phyloP scores from a whole-genome alignment of 208 protist species.

The Crithidia thermophila region DNA sequence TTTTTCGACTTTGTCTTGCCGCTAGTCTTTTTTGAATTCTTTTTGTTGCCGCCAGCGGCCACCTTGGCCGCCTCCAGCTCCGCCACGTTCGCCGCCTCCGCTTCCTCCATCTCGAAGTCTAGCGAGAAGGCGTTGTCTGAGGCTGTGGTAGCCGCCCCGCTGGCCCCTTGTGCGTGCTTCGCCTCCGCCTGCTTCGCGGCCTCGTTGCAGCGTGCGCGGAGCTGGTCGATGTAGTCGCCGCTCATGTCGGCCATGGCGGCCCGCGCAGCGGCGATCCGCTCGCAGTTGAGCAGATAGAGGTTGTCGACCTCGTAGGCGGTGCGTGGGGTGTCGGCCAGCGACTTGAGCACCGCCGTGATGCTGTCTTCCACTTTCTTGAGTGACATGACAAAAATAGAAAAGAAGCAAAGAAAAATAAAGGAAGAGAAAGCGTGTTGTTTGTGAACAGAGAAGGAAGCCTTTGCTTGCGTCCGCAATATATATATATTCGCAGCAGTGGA shows the following conservation, averaged over 20 bases:
- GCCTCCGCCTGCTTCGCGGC: constrained; percentile 32
- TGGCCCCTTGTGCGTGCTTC: constrained; percentile 16
- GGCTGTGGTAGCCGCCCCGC: not conserved
- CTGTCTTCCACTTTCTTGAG: constrained; percentile 44
- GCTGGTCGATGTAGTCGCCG: constrained; percentile 53
- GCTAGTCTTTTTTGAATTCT: constrained; percentile 9
- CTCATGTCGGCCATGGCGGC: constrained; percentile 40
- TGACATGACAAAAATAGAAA: constrained; percentile 19
- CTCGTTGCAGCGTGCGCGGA: constrained; percentile 33
- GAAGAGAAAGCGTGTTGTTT: no score
- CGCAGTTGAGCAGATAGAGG: constrained; percentile 39
- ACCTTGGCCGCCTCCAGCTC: constrained; percentile 38
- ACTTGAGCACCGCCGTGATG: constrained; percentile 43
- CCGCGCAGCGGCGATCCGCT: constrained; percentile 41
- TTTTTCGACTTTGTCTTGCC: constrained; percentile 29
- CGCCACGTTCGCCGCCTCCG: constrained; percentile 29
- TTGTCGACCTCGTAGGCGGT: constrained; percentile 71
- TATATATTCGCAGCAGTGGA: no score
- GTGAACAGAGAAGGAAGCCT: not conserved
- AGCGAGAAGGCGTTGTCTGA: constrained; percentile 40
- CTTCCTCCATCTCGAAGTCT: constrained; percentile 51
- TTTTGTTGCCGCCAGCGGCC: constrained; percentile 3
- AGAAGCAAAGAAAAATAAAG: not conserved
- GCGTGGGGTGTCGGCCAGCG: constrained; percentile 49
- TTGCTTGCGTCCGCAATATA: no score